phyloP scores from a whole-genome alignment of 2,329 filamentous ascomycete species.

The Colletotrichum cuscutae region DNA sequence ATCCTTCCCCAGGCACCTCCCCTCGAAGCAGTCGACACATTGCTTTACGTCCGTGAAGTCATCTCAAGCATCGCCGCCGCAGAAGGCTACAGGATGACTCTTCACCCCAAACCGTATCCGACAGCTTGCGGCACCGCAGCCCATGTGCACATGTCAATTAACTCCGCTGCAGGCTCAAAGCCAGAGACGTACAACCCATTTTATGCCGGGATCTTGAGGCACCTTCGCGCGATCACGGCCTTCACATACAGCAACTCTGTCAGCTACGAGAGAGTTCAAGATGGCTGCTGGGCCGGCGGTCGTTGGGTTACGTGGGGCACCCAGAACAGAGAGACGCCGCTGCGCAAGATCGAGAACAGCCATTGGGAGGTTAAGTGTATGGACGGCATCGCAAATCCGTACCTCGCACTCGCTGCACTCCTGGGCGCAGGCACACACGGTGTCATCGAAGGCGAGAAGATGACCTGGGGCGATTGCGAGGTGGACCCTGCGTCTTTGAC shows the following conservation, averaged over 20 bases:
- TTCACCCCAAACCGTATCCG: slow-evolving; percentile 77
- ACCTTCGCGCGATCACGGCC: slow-evolving; percentile 74
- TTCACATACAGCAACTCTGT: slow-evolving; percentile 73
- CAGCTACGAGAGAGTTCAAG: slow-evolving; percentile 75
- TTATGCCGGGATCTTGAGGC: slow-evolving; percentile 76
- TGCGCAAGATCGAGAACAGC: slow-evolving; percentile 72
- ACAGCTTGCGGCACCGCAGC: slow-evolving; percentile 70
- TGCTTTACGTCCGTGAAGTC: slow-evolving; percentile 77
- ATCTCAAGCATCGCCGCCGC: slow-evolving; percentile 72
- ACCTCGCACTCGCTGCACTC: slow-evolving; percentile 73
- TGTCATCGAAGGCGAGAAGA: slow-evolving; percentile 48
- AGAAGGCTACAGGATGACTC: slow-evolving; percentile 73
- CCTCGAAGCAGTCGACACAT: slow-evolving; percentile 74
- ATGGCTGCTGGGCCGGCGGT: slow-evolving; percentile 82
- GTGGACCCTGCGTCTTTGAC: slow-evolving; percentile 64
- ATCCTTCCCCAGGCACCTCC: slow-evolving; percentile 72
- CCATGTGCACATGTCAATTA: slow-evolving; percentile 77
- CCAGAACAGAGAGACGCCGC: slow-evolving; percentile 80
- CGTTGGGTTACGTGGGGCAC: slow-evolving; percentile 84
- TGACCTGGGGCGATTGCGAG: slow-evolving; percentile 64
- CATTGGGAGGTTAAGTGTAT: slow-evolving; percentile 84
- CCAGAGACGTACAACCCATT: slow-evolving; percentile 69
- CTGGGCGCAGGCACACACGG: slow-evolving; percentile 70
- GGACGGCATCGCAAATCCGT: slow-evolving; percentile 85
- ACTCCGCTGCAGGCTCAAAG: slow-evolving; percentile 52